A percentile compares a stretch with the other conserved stretches of the same genome.
phyloP scores from a whole-genome alignment of 192 early-diverging fungal genomes.

The Coemansia sp. region DNA sequence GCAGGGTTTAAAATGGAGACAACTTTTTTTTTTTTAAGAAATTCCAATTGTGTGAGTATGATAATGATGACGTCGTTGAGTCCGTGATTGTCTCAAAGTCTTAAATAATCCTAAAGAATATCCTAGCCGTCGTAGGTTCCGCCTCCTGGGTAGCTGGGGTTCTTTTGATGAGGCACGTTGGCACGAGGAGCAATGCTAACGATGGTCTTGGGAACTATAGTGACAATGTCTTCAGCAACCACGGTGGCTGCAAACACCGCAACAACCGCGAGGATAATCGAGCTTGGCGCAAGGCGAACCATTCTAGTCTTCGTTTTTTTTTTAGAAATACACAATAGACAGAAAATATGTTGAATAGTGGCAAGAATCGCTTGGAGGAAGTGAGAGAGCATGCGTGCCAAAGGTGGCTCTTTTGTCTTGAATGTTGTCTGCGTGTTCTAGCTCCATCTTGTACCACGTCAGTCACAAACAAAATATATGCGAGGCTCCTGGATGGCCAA shows the following conservation, averaged over 20 bases:
- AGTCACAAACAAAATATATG: background rate
- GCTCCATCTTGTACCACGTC: background rate
- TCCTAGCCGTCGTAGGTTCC: slow-evolving; percentile 16
- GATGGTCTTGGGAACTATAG: slow-evolving; percentile 8
- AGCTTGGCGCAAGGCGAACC: background rate
- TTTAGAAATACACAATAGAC: no score
- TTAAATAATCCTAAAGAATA: no score
- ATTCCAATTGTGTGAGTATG: no score
- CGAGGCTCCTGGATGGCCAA: background rate
- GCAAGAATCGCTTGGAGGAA: background rate
- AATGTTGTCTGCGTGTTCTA: background rate
- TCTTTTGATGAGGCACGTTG: slow-evolving; percentile 7
- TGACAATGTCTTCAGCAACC: background rate
- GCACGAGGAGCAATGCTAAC: slow-evolving; percentile 11
- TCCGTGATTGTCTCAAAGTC: no score
- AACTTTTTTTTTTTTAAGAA: no score
- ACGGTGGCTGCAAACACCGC: background rate
- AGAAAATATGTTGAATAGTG: background rate
- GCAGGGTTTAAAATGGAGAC: no score
- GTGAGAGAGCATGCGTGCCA: background rate
- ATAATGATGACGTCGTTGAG: no score
- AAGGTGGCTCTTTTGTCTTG: background rate
- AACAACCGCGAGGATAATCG: background rate
- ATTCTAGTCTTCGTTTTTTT: background rate
- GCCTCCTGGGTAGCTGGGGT: slow-evolving; percentile 12